Conservation (phyloP, 1,284 basidiomycete species). For the Naganishia liquefaciens region DNA sequence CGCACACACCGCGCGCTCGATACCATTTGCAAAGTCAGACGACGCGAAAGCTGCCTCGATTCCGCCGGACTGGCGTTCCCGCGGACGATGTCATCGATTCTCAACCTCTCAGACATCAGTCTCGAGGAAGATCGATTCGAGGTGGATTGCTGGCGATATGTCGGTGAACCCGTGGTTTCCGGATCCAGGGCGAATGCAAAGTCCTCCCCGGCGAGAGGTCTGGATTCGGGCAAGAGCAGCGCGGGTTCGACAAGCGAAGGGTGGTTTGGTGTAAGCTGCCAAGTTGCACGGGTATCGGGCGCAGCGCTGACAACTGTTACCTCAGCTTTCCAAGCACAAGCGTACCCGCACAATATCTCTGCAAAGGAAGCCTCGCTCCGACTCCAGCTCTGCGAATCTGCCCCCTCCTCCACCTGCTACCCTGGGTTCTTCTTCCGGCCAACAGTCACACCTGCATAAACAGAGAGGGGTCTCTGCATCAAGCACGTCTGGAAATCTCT, state of each 20-base stretch:
- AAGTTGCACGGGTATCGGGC: no score
- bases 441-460: background rate
- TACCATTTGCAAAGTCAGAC: no score
- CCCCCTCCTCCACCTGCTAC: background rate
- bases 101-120: slow-evolving; percentile 2
- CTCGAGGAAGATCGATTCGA: slow-evolving; percentile 23
- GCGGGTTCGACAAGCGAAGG: slow-evolving; percentile 10
- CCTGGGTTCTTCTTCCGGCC: background rate
- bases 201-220: background rate
- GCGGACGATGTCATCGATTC: background rate
- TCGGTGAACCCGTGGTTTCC: slow-evolving; percentile 6
- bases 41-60: background rate
- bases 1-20: no score
- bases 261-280: slow-evolving; percentile 14
- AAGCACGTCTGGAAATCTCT: background rate
- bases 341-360: slow-evolving; percentile 18
- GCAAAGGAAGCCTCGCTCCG: slow-evolving; percentile 11
- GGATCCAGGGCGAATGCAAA: background rate
- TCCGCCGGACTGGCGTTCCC: background rate
- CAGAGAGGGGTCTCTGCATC: background rate
- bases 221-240: slow-evolving; percentile 8
- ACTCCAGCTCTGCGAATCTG: background rate
- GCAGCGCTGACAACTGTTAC: background rate
- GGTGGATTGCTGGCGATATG: slow-evolving; percentile 24
- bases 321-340: slow-evolving; percentile 20